These are phyloP conservation scores for Fusarium sp. DNA, from an alignment of 2,329 filamentous ascomycete genomes.

Conservation along the genomic window DNA sequence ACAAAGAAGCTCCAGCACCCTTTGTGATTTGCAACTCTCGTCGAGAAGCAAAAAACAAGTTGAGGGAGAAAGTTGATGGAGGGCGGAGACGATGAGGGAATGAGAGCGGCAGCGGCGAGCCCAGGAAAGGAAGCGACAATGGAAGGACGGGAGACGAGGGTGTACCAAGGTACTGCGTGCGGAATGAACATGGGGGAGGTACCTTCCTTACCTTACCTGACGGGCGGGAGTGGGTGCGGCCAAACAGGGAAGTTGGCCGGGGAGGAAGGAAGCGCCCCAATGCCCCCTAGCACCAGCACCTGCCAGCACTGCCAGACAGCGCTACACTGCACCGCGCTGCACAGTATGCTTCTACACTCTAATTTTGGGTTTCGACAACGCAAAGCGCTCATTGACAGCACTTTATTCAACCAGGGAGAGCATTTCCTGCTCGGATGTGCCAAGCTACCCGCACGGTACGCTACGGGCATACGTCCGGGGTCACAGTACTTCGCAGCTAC, in stretches of 20 bases:
- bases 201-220: conserved; percentile 33
- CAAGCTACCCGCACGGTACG: conserved; percentile 44
- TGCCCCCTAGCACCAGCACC: conserved; percentile 6
- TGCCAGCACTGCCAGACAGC: conserved; percentile 26
- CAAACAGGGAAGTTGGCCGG: conserved; percentile 48
- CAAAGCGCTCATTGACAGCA: conserved; percentile 21
- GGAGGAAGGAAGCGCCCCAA: conserved; percentile 34
- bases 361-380: conserved; percentile 26
- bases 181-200: conserved; percentile 33
- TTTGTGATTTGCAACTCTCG: conserved; percentile 48
- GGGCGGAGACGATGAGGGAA: conserved; percentile 52
- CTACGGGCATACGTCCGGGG: conserved; percentile 37
- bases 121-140: conserved; percentile 40
- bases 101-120: conserved; percentile 46
- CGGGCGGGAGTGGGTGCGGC: conserved; percentile 46
- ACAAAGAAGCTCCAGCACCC: conserved; percentile 40
- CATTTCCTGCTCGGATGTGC: conserved; percentile 32
- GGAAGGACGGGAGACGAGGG: conserved; percentile 42
- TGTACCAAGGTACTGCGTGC: conserved; percentile 45
- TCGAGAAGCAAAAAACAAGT: conserved; percentile 46
- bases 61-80: conserved; percentile 50
- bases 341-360: conserved; percentile 30
- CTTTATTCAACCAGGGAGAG: conserved; percentile 25
- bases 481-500: conserved; percentile 36
- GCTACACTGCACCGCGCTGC: conserved; percentile 25